Conservation (phyloP, 345 rosid genomes). For the Pugionium dolabratum region DNA sequence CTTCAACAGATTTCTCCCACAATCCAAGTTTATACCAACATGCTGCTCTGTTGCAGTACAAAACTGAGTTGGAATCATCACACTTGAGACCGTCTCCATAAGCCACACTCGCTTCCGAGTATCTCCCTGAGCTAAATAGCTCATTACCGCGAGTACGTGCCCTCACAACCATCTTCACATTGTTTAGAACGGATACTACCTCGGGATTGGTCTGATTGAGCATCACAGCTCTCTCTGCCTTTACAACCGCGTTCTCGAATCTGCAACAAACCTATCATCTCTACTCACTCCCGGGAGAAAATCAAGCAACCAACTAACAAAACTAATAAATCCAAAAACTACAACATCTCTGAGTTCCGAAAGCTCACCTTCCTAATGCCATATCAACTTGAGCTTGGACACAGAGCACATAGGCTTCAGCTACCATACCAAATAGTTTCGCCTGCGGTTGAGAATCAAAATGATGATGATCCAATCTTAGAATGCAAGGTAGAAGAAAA, state of each 20-base stretch:
- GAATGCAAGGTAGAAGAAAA: constrained; percentile 51
- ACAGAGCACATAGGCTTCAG: constrained; percentile 70
- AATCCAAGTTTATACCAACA: constrained; percentile 94
- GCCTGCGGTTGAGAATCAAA: constrained; percentile 11
- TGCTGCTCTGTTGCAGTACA: constrained; percentile 94
- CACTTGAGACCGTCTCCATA: constrained; percentile 88
- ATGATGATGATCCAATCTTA: constrained; percentile 45
- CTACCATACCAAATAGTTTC: constrained; percentile 68
- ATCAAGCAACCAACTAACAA: constrained; percentile 23
- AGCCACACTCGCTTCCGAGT: constrained; percentile 80
- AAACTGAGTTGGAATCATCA: constrained; percentile 68
- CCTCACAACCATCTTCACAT: constrained; percentile 65
- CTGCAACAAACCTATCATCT: constrained; percentile 68
- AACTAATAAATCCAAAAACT: background rate
- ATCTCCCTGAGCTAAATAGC: constrained; percentile 73
- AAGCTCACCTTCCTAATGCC: constrained; percentile 94
- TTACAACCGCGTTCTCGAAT: constrained; percentile 83
- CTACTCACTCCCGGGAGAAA: constrained; percentile 43
- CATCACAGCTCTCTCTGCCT: constrained; percentile 71
- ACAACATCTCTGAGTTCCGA: constrained; percentile 17
- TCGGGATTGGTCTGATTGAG: constrained; percentile 63
- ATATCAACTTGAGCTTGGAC: constrained; percentile 81
- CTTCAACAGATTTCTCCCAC: constrained; percentile 87
- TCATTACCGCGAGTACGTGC: constrained; percentile 87
- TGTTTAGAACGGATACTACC: constrained; percentile 56